Base-by-base conservation (phyloP, 345 rosid species). In the Adansonia digitata region DNA sequence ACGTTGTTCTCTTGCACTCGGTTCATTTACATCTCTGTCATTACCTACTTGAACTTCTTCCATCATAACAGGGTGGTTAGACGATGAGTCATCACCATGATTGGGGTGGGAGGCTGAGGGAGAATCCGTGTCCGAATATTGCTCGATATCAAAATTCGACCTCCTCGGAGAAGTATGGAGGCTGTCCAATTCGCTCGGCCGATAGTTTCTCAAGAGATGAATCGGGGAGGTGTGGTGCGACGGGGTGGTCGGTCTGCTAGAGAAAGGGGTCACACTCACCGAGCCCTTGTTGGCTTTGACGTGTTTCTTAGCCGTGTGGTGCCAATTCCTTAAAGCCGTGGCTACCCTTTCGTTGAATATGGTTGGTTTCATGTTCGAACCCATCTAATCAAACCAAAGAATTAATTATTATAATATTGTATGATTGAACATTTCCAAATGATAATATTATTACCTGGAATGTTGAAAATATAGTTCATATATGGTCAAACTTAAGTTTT, bases 341-440 rank as follows among this genome's bases (percentile, higher is more conserved):
- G 92, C 97, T 46, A 93, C 91, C 77, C 71, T 79, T 34, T 91
- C 97, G 51, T 91, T 86, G 85, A 96, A 93, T 60, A 96, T 82
- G 10, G 97, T 91, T 15, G 97, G 90, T 77, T 88, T 96, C 97
- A 96, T 90, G 66, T 81, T 88, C 0, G 98, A 86, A 10, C 99
- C 99, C 99, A 95, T 95, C 97, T 95, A 79, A 67, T 48, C 20
- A 66, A 0, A 48, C 0, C 4, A 1, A 57, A 70, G 11, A 48
- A 12, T 10, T 2, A 65, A 42, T 13, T 13, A 6, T n/a, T n/a
- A n/a, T n/a, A 24, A 24, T 42, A 31, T 0, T 0, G 20, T 20
- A 22, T 40, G 37, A 26, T 5, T 27, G 0, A 14, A 37, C 4
- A 24, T 24, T 14, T 3, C 52, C 15, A n/a, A 48, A 48, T 10